A percentile compares a stretch with the other conserved stretches of the same genome.
Conservation (phyloP, 106 monocot genomes). For the Triglochin maritima region DNA sequence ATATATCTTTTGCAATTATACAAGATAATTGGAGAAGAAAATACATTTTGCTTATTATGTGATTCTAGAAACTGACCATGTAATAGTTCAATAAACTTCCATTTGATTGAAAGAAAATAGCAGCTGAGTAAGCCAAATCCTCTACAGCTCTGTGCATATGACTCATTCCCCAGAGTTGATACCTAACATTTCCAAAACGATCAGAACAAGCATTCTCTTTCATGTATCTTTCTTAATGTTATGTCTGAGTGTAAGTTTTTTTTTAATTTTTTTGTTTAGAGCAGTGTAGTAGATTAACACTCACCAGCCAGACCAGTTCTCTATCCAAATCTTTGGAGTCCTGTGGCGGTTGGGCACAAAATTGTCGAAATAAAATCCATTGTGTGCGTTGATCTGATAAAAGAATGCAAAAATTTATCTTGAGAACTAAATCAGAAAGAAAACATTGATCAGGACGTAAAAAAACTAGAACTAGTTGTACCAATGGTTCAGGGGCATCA, state of each 20-base stretch:
- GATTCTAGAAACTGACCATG: conserved; percentile 18
- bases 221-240: neutral
- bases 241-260: neutral
- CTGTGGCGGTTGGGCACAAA: conserved; percentile 36
- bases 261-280: neutral
- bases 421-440: neutral
- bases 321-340: conserved; percentile 68
- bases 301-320: conserved; percentile 80
- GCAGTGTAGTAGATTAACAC: neutral
- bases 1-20: neutral
- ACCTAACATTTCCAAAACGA: conserved; percentile 14
- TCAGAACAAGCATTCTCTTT: neutral
- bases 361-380: conserved; percentile 39
- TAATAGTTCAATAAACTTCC: conserved; percentile 41
- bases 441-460: too few species aligned
- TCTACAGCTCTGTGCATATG: conserved; percentile 30
- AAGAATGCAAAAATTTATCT: neutral
- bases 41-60: neutral
- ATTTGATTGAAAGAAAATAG: conserved; percentile 20
- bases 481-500: conserved; percentile 38
- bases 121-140: conserved; percentile 39
- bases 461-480: neutral
- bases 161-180: conserved; percentile 18
- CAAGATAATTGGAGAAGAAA: neutral
- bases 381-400: conserved; percentile 61